These are phyloP conservation scores for Plantago elongata DNA, from an alignment of 257 asterid species.

Conservation along the genomic window DNA sequence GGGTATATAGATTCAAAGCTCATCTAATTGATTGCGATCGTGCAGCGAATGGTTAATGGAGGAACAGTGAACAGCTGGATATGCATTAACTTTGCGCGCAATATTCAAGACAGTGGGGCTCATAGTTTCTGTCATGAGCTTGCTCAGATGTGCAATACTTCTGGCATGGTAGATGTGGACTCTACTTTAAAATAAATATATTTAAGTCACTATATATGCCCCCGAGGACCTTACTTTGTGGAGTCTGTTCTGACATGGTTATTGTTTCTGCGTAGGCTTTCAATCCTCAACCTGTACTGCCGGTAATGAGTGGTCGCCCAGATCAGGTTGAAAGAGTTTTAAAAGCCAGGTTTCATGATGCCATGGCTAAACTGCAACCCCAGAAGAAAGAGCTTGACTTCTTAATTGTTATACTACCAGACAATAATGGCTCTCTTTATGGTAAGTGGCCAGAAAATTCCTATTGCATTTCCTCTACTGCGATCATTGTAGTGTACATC, in stretches of 20 bases:
- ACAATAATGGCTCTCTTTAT: conserved; percentile 89
- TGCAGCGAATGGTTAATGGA: conserved; percentile 94
- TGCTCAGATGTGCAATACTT: conserved; percentile 81
- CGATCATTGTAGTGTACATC: background rate
- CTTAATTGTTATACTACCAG: conserved; percentile 78
- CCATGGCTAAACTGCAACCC: conserved; percentile 48
- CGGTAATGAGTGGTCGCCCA: conserved; percentile 56
- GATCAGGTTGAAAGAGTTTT: conserved; percentile 82
- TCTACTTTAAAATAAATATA: no score
- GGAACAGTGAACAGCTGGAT: conserved; percentile 82
- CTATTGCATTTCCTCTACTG: background rate
- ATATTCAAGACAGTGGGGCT: conserved; percentile 59
- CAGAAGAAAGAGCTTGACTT: conserved; percentile 80
- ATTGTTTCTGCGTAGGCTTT: conserved; percentile 42
- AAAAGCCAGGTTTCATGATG: conserved; percentile 67
- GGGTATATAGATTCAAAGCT: background rate
- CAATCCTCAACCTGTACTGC: conserved; percentile 69
- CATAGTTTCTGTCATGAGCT: conserved; percentile 71
- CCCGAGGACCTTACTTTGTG: background rate
- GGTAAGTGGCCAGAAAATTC: conserved; percentile 36
- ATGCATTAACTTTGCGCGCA: conserved; percentile 78
- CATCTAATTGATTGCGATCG: conserved; percentile 13
- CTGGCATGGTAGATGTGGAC: conserved; percentile 73
- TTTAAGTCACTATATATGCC: background rate
- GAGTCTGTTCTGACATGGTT: no score